Evolutionary conservation across 2,329 filamentous ascomycete genomes (phyloP), one percentile per base, ranked within the genome.

Genomic region (Penicillium frequentans): DNA sequence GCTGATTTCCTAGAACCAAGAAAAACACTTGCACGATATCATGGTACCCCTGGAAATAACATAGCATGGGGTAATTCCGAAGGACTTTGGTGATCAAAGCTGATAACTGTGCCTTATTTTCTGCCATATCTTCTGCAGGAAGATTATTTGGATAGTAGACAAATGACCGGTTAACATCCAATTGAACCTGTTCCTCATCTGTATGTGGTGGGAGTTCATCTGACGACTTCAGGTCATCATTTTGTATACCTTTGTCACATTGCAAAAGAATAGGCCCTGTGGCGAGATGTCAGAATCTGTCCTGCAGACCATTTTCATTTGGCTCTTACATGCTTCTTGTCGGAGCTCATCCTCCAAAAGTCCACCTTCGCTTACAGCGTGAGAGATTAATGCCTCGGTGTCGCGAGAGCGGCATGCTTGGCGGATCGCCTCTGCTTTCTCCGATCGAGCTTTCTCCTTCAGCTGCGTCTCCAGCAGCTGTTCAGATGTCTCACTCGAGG

Each of bases 41-140:
- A 75, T 99, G 95, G 73, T 96, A 99, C 72, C 95, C 95, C 78
- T 99, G 95, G 75, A 99, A 99, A 77, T 99, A 99, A 79, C 87
- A 91, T 35, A 99, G 85, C 72, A 88, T 87, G 16, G 93, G 91
- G 68, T 96, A 84, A 33, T 84, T 84, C 52, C 96, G 88, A 46
- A 99, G 84, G 14, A 96, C 86, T 62, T 89, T 84, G 51, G 85
- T 85, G 68, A 99, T 98, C 50, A 99, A 82, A 61, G 86, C 79
- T 8, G 87, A 93, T 2, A 99, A 84, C 68, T 95, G 87, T 54
- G 81, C 72, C 71, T 95, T 97, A 70, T 90, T 88, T 44, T 74
- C 73, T 47, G 85, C 81, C 56, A 96, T 82, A 64, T 93, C 86
- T 62, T 84, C 79, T 29, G 89, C 83, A 11, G 55, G 64, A 82